Base-by-base conservation (phyloP, 2,329 filamentous ascomycete species). In the Raffaelea deltoideospora region DNA sequence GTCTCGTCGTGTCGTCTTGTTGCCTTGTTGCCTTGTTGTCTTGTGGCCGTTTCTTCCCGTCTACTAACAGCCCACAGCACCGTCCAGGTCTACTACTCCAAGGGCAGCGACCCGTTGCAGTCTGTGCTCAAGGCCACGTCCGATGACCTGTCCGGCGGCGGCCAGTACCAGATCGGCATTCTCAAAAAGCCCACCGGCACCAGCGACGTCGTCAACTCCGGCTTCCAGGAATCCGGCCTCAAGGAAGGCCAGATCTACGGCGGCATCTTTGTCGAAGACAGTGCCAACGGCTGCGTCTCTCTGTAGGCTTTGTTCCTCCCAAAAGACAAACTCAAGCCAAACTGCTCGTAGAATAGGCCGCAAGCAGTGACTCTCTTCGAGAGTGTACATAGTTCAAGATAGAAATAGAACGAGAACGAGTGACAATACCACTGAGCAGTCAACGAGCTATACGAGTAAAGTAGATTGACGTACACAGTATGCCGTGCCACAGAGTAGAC, bases 31-130 rank as follows among this genome's bases (percentile, higher is more conserved):
- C n/a, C n/a, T n/a, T n/a, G n/a, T n/a, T n/a, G n/a, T n/a, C n/a
- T n/a, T n/a, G n/a, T n/a, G n/a, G n/a, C n/a, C 27, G 8, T 26
- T 26, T 26, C 24, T 14, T 9, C 24, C 24, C 9, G 13, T 15
- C 3, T 19, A 35, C 26, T 34, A 29, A 41, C 20, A 18, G 1
- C 5, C 15, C 7, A 19, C 31, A 74, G 69, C 48, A 66, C 69
- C 31, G 58, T 72, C 3, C 63, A 65, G 38, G 58, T 73, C 20
- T 72, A 68, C 56, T 73, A 74, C 56, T 74, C 70, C 19, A 54
- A 54, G 26, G 59, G 60, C 41, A 50, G 56, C 36, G 57, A 55
- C 2, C 54, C 63, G 3, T 62, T 76, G 28, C 48, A 58, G 37
- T 53, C 59, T 19, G 67, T 70, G 15, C 67, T 63, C 4, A 51